Base-by-base conservation (phyloP, 2,329 filamentous ascomycete genomes). In the Pyrenochaeta sp. region DNA sequence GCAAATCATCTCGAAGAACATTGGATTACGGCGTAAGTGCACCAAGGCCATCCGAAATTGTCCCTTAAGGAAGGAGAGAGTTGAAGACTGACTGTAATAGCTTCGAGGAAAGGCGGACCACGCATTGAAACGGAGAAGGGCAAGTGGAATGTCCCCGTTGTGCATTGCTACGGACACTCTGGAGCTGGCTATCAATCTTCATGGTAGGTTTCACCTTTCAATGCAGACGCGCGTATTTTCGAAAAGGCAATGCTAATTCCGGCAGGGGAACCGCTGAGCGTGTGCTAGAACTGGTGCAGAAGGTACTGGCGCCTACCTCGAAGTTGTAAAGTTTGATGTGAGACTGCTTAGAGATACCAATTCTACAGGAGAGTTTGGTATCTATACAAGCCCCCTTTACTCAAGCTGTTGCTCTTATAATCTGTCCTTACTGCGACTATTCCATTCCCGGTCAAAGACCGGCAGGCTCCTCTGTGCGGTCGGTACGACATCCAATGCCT, bases 111-210 rank as follows among this genome's bases (percentile, higher is more conserved):
- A 52, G 89, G 85, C 1, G 92, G 92, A 0, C 85, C 91, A 15
- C 84, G 93, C 52, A 79, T 97, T 21, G 92, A 96, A 76, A 86
- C 64, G 1, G 77, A 83, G 69, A 89, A 90, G 68, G 79, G 79
- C 60, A 83, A 90, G 40, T 78, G 82, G 58, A 63, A 58, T 4
- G 58, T 72, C 1, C 45, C 87, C 83, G 30, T 84, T 85, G 18
- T 95, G 48, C 91, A 95, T 75, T 90, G 92, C 66, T 93, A 93
- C 66, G 90, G 90, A 0, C 90, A 92, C 73, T 85, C 87, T 1
- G 90, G 90, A 1, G 91, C 89, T 81, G 93, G 93, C 12, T 97
- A 82, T 72, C 81, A 82, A 70, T 75, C 77, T 5, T 78, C 75
- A 30, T 82, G 72, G 68, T 72, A 49, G 55, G 68, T 46, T 14